Conservation (phyloP, 805 yeast species). For the Metschnikowia borealis region DNA sequence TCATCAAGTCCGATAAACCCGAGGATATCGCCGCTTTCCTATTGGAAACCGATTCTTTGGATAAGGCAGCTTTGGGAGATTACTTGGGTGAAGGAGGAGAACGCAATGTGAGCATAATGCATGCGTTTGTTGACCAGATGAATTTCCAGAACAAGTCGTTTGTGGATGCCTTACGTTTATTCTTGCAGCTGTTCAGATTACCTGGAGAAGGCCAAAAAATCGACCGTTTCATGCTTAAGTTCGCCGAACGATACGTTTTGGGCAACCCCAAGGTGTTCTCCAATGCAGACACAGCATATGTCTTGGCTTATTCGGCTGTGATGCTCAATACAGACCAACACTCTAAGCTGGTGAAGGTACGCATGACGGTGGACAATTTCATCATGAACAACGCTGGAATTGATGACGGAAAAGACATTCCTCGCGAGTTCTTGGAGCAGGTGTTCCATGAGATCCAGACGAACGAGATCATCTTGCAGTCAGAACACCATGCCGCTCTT, state of each 20-base stretch:
- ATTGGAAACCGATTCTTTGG: slow-evolving; percentile 67
- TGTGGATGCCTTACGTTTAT: slow-evolving; percentile 80
- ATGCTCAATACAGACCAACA: slow-evolving; percentile 94
- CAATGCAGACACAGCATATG: slow-evolving; percentile 91
- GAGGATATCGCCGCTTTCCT: slow-evolving; percentile 70
- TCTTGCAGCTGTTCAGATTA: slow-evolving; percentile 82
- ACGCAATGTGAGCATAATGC: slow-evolving; percentile 78
- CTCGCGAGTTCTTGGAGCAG: slow-evolving; percentile 62
- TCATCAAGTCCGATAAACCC: slow-evolving; percentile 61
- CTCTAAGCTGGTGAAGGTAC: slow-evolving; percentile 75
- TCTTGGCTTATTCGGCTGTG: slow-evolving; percentile 85
- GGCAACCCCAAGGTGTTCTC: slow-evolving; percentile 88
- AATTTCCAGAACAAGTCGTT: slow-evolving; percentile 67
- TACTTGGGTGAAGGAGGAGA: slow-evolving; percentile 87
- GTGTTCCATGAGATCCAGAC: slow-evolving; percentile 74
- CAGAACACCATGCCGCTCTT: slow-evolving; percentile 92
- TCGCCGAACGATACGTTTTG: slow-evolving; percentile 85
- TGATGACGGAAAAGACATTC: slow-evolving; percentile 83
- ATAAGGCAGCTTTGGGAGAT: slow-evolving; percentile 84
- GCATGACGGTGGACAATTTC: slow-evolving; percentile 88
- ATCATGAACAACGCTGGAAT: slow-evolving; percentile 85
- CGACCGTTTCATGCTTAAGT: slow-evolving; percentile 93
- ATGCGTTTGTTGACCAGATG: slow-evolving; percentile 85
- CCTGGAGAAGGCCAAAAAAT: slow-evolving; percentile 99
- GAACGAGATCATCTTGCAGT: slow-evolving; percentile 84